Evolutionary conservation across 2,329 filamentous ascomycete species (phyloP).

Genomic region (Monilinia fructigena): DNA sequence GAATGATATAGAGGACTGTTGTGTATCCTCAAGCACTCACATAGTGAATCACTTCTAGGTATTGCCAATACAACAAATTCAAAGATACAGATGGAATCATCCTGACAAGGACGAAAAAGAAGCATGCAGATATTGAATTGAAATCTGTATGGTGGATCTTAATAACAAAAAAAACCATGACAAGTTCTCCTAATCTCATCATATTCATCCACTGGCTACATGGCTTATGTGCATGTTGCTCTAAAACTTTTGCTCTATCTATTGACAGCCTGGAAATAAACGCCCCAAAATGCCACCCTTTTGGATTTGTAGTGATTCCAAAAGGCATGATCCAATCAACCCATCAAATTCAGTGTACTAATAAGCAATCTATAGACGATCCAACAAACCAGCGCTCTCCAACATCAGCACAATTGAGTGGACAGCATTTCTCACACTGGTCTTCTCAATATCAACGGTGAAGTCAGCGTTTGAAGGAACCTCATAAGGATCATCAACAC

Average conservation of each 20-base stretch:
- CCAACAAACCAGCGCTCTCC: constrained; percentile 84
- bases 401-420: constrained; percentile 95
- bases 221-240: neutral
- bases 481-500: constrained; percentile 97
- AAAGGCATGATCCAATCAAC: constrained; percentile 1
- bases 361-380: constrained; percentile 48
- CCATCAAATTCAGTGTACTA: constrained; percentile 10
- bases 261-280: constrained; percentile 5
- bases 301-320: neutral
- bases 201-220: neutral
- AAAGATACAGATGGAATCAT: neutral
- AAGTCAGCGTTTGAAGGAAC: constrained; percentile 76
- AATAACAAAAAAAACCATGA: neutral
- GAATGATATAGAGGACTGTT: too few relatives aligned
- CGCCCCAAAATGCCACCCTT: neutral
- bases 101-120: neutral
- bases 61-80: neutral
- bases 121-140: neutral
- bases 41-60: too few relatives aligned
- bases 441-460: constrained; percentile 80
- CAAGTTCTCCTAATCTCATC: neutral
- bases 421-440: constrained; percentile 85
- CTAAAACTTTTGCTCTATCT: constrained; percentile 12
- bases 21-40: too few relatives aligned
- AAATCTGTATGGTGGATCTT: neutral